Conservation (phyloP, 1,139 yeast genomes). For the Taiozyma sp. region DNA sequence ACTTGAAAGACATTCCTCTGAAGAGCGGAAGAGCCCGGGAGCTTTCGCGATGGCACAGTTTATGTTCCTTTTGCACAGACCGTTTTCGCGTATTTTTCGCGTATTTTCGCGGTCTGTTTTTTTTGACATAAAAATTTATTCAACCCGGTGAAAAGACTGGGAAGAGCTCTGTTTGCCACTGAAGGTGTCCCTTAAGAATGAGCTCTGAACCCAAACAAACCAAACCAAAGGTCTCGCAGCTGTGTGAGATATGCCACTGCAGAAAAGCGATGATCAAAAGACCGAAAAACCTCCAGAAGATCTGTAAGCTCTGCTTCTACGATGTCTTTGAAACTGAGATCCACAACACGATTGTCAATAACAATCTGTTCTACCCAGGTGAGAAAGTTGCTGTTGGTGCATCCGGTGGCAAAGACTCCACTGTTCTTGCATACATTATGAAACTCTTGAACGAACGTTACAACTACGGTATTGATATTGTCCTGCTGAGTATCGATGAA, state of each 20-base stretch:
- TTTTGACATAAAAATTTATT: background rate
- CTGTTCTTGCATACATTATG: constrained; percentile 86
- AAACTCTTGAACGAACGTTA: constrained; percentile 86
- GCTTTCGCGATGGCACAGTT: too few relatives aligned
- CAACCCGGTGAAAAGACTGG: too few relatives aligned
- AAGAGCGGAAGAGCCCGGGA: too few relatives aligned
- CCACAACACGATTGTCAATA: constrained; percentile 78
- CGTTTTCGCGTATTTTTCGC: too few relatives aligned
- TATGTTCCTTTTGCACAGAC: too few relatives aligned
- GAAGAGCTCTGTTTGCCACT: background rate
- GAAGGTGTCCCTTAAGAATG: background rate
- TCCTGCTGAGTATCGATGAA: constrained; percentile 86
- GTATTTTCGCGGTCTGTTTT: too few relatives aligned
- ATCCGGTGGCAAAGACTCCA: constrained; percentile 97
- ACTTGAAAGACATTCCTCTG: too few relatives aligned
- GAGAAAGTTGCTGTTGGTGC: constrained; percentile 97
- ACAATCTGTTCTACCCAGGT: constrained; percentile 68
- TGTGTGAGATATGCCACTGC: constrained; percentile 84
- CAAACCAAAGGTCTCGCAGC: constrained; percentile 36
- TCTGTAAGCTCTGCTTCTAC: constrained; percentile 91
- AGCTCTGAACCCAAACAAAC: background rate
- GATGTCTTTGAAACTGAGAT: constrained; percentile 92
- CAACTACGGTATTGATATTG: constrained; percentile 79
- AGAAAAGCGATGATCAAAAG: constrained; percentile 85
- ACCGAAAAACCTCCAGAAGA: constrained; percentile 86